Percentiles rank a stretch among this genome's conserved stretches.
phyloP scores from a whole-genome alignment of 305 asterid genomes.

The Euphrasia arctica region DNA sequence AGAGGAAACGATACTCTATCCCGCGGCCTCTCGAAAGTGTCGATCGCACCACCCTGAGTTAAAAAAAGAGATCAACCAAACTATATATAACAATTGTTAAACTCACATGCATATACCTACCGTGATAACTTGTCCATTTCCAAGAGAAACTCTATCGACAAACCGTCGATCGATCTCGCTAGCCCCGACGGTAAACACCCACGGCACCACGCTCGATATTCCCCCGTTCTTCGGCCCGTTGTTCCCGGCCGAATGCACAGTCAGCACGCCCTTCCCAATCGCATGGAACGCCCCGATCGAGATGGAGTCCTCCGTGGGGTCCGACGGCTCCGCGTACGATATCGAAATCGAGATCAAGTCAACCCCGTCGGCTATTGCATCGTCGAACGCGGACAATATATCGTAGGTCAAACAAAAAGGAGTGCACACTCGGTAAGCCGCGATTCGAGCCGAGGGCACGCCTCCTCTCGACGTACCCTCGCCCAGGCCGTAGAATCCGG shows the following conservation, averaged over 20 bases:
- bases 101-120: not conserved
- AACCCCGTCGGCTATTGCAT: constrained; percentile 37
- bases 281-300: constrained; percentile 38
- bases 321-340: not conserved
- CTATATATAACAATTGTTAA: too few relatives aligned
- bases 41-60: constrained; percentile 6
- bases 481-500: not conserved
- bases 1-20: not conserved
- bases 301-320: constrained; percentile 14
- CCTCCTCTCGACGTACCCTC: not conserved
- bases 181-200: constrained; percentile 8
- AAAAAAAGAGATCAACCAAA: too few relatives aligned
- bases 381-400: constrained; percentile 2
- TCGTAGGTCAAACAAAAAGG: not conserved
- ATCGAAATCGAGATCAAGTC: constrained; percentile 34
- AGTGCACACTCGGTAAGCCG: not conserved
- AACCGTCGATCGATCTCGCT: not conserved
- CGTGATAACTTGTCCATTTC: not conserved
- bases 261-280: constrained; percentile 26
- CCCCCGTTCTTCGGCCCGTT: not conserved
- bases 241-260: not conserved
- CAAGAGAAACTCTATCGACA: not conserved
- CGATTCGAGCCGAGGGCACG: constrained; percentile 2
- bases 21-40: constrained; percentile 1
- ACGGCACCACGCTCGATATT: not conserved